Conservation (phyloP, 805 yeast genomes). For the Cyberlindnera galapagoensis region DNA sequence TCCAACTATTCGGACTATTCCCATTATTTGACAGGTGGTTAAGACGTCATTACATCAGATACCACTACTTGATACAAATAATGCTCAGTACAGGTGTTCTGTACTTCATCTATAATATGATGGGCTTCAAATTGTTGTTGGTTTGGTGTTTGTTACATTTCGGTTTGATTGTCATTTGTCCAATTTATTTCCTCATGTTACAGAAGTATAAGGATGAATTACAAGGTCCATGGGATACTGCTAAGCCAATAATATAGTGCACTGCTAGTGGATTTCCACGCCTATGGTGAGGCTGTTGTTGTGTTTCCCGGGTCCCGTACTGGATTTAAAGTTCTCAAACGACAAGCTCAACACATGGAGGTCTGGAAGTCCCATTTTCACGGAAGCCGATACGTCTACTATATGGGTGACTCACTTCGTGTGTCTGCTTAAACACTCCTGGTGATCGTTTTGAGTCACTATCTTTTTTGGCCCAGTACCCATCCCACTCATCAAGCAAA, state of each 20-base stretch:
- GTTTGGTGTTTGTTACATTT: slow-evolving; percentile 47
- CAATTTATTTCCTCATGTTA: slow-evolving; percentile 60
- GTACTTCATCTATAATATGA: slow-evolving; percentile 28
- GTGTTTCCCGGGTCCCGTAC: too few species aligned
- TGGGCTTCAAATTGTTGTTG: slow-evolving; percentile 35
- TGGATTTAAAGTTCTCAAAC: too few species aligned
- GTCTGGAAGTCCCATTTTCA: too few species aligned
- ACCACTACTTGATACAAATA: slow-evolving; percentile 8
- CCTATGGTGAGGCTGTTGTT: too few species aligned
- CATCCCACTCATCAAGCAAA: too few species aligned
- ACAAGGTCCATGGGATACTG: slow-evolving; percentile 93
- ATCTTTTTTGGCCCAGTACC: too few species aligned
- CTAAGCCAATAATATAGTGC: slow-evolving; percentile 54
- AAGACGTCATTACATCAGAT: slow-evolving; percentile 29
- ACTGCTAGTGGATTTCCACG: too few species aligned
- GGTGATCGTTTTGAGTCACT: too few species aligned
- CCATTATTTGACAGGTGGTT: slow-evolving; percentile 65
- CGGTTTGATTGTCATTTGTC: slow-evolving; percentile 49
- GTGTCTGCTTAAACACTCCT: too few species aligned
- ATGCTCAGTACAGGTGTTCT: slow-evolving; percentile 22
- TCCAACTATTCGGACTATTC: slow-evolving; percentile 63
- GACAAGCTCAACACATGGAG: too few species aligned
- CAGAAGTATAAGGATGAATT: slow-evolving; percentile 80
- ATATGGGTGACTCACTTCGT: too few species aligned
- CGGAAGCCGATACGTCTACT: too few species aligned